These are phyloP conservation scores for Lactarius sanguifluus DNA, from an alignment of 768 basidiomycete species.

Conservation along the genomic window DNA sequence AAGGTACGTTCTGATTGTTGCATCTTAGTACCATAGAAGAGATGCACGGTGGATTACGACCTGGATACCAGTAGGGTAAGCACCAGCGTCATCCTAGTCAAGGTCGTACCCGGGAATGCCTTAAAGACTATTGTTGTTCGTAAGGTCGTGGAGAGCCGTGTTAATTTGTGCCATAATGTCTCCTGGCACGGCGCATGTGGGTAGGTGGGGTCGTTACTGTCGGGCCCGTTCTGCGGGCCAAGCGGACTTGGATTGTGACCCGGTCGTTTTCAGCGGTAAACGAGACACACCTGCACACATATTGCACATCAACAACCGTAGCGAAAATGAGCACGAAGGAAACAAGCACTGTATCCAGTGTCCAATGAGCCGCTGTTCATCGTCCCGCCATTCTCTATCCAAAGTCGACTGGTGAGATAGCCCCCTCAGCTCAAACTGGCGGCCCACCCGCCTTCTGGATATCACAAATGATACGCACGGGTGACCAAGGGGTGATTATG, in stretches of 20 bases:
- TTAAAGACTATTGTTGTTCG: too few relatives aligned
- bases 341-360: slow-evolving; percentile 38
- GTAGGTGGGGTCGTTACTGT: slow-evolving; percentile 62
- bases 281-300: slow-evolving; percentile 45
- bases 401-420: slow-evolving; percentile 54
- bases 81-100: too few relatives aligned
- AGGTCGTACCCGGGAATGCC: too few relatives aligned
- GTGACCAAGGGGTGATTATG: slow-evolving; percentile 72
- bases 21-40: slow-evolving; percentile 24
- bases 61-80: too few relatives aligned
- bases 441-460: too few relatives aligned
- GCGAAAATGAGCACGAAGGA: neutral
- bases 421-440: neutral
- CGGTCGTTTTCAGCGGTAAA: neutral
- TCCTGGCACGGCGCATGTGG: slow-evolving; percentile 60
- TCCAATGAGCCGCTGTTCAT: slow-evolving; percentile 1
- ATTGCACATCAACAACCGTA: slow-evolving; percentile 42
- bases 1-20: slow-evolving; percentile 55
- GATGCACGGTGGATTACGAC: too few relatives aligned
- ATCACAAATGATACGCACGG: slow-evolving; percentile 44
- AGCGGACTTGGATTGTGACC: too few relatives aligned
- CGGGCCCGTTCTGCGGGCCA: slow-evolving; percentile 49
- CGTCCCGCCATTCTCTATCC: slow-evolving; percentile 70
- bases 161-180: slow-evolving; percentile 50
- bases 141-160: too few relatives aligned